Conservation (phyloP, 2,329 filamentous ascomycete genomes). For the Orbilia quercus region DNA sequence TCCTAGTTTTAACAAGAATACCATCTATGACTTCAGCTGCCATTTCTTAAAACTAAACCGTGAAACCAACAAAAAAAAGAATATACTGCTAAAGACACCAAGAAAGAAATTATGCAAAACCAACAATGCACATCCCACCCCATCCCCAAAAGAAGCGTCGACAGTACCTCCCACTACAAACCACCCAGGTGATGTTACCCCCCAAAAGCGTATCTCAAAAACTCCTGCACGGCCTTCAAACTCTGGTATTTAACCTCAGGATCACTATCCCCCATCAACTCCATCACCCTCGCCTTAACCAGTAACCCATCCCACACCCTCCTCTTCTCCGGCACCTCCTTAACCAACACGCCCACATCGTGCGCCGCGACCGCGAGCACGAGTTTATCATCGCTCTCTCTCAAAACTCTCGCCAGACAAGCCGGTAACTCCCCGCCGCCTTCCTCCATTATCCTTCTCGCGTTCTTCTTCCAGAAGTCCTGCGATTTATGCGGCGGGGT, state of each 20-base stretch:
- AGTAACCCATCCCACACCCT: slow-evolving; percentile 82
- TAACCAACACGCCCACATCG: slow-evolving; percentile 87
- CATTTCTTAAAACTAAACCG: not conserved
- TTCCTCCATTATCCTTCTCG: slow-evolving; percentile 83
- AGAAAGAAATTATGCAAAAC: slow-evolving; percentile 17
- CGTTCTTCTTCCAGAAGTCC: slow-evolving; percentile 92
- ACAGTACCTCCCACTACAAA: not conserved
- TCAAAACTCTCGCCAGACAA: slow-evolving; percentile 86
- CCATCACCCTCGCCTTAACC: slow-evolving; percentile 88
- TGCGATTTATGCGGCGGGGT: slow-evolving; percentile 88
- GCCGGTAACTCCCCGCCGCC: slow-evolving; percentile 81
- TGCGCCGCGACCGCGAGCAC: slow-evolving; percentile 93
- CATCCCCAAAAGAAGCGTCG: too few relatives aligned
- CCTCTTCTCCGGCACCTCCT: slow-evolving; percentile 87
- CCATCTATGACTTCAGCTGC: not conserved
- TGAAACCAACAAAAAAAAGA: not conserved
- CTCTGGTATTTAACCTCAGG: slow-evolving; percentile 94
- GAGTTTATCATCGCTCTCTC: slow-evolving; percentile 84
- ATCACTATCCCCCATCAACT: slow-evolving; percentile 88
- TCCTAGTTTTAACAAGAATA: not conserved
- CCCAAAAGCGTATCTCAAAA: slow-evolving; percentile 76
- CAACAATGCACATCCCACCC: too few relatives aligned
- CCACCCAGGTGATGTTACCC: too few relatives aligned
- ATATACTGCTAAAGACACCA: not conserved
- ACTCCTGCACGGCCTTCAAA: slow-evolving; percentile 82